phyloP scores from a whole-genome alignment of 2,329 filamentous ascomycete species.

The Fusarium zealandicum region DNA sequence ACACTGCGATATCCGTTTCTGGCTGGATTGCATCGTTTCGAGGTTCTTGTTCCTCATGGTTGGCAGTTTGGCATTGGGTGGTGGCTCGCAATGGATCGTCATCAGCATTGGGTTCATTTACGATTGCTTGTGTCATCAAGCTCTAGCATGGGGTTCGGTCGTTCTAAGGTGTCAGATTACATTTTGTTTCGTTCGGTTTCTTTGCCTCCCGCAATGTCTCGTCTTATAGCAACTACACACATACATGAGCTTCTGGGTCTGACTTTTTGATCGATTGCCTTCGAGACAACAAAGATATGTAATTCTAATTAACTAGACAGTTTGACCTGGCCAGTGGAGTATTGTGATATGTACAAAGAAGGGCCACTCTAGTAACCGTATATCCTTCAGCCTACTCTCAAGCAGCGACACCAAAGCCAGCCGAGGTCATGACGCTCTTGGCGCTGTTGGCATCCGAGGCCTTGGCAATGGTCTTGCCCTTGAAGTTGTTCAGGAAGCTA shows the following conservation, averaged over 20 bases:
- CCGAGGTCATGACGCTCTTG: conserved; percentile 48
- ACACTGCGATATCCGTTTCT: conserved; percentile 11
- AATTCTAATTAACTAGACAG: conserved; percentile 22
- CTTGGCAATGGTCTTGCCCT: conserved; percentile 60
- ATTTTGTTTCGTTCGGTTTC: conserved; percentile 1
- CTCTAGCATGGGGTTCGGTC: conserved; percentile 11
- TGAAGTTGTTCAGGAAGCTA: conserved; percentile 58
- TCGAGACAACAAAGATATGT: conserved; percentile 9
- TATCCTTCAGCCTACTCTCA: not conserved
- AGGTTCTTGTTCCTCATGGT: conserved; percentile 13
- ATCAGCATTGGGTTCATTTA: conserved; percentile 9
- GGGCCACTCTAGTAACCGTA: conserved; percentile 6
- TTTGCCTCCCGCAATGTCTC: not conserved
- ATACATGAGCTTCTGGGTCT: not conserved
- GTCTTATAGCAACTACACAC: not conserved
- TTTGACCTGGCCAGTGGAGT: conserved; percentile 4
- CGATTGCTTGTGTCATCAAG: not conserved
- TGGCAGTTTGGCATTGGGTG: conserved; percentile 7
- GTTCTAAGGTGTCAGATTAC: conserved; percentile 16
- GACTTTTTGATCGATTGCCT: not conserved
- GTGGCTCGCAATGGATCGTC: not conserved
- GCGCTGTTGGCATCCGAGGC: conserved; percentile 48
- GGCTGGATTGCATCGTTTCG: conserved; percentile 13
- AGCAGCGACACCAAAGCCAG: conserved; percentile 55
- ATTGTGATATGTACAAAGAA: conserved; percentile 32